These are phyloP conservation scores for Boechera divaricarpa DNA, from an alignment of 345 rosid genomes.

Conservation along the genomic window DNA sequence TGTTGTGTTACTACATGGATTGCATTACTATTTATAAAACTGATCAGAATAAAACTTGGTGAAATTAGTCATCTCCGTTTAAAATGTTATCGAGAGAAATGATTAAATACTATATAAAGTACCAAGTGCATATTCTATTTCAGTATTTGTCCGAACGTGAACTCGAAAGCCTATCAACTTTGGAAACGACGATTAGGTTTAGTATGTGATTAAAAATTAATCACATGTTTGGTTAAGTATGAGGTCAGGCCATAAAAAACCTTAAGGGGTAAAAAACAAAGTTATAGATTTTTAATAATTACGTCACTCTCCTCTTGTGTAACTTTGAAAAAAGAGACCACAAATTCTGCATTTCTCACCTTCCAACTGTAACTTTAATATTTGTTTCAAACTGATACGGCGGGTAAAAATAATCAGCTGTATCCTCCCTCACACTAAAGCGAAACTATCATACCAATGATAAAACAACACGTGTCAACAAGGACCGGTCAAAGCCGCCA, in stretches of 20 bases:
- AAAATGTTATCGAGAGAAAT: not conserved
- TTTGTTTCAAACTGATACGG: conserved; percentile 34
- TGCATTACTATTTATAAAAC: too few relatives aligned
- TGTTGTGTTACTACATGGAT: too few relatives aligned
- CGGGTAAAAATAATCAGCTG: conserved; percentile 42
- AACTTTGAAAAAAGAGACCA: conserved; percentile 28
- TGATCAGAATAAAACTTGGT: too few relatives aligned
- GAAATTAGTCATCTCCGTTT: too few relatives aligned
- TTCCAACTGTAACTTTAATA: conserved; percentile 41
- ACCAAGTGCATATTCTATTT: not conserved
- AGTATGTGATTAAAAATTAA: conserved; percentile 13
- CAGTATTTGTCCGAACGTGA: conserved; percentile 10
- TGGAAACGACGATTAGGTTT: not conserved
- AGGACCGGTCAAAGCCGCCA: conserved; percentile 43
- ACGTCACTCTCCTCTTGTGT: conserved; percentile 37
- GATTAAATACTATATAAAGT: not conserved
- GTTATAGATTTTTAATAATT: not conserved
- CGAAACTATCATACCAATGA: not conserved
- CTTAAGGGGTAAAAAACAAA: too few relatives aligned
- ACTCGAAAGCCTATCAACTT: not conserved
- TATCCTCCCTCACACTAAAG: not conserved
- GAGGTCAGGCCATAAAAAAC: too few relatives aligned
- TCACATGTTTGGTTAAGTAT: conserved; percentile 10
- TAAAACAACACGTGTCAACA: not conserved
- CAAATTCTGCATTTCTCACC: conserved; percentile 47